Evolutionary conservation across 257 asterid species (phyloP).

Genomic region (Thymus mandschuricus): DNA sequence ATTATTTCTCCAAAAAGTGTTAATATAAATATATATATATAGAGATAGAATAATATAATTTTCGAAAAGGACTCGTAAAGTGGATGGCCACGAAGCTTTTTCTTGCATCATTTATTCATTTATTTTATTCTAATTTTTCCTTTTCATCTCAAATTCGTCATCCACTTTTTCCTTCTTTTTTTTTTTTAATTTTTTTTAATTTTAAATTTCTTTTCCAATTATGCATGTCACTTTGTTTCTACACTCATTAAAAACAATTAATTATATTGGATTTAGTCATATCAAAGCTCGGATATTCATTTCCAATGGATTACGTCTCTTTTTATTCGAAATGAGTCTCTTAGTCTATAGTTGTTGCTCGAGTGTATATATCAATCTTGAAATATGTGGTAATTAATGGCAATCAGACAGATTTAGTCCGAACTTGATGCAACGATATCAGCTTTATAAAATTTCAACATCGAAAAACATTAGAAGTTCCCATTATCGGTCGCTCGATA

Average conservation of each 20-base stretch:
- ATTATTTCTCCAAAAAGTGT: conserved; percentile 14
- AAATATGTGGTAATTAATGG: too few species aligned
- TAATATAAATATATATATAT: conserved; percentile 21
- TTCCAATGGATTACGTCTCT: too few species aligned
- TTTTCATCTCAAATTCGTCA: neutral
- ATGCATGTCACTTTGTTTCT: neutral
- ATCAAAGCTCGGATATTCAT: neutral
- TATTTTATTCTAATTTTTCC: neutral
- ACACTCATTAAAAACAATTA: neutral
- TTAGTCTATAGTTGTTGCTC: too few species aligned
- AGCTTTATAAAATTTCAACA: too few species aligned
- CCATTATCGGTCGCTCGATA: too few species aligned
- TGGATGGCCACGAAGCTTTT: conserved; percentile 24
- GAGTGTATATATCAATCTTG: too few species aligned
- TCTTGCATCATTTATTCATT: conserved; percentile 16
- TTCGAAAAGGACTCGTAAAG: conserved; percentile 35
- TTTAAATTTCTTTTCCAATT: neutral
- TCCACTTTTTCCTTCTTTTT: neutral
- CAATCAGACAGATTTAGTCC: too few species aligned
- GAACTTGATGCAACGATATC: too few species aligned
- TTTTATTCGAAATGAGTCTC: too few species aligned
- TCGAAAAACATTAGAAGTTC: too few species aligned
- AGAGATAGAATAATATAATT: conserved; percentile 33
- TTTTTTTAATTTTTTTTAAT: neutral
- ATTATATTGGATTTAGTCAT: neutral